Percentiles rank a stretch among this genome's conserved stretches.
Conservation (phyloP, 2,329 filamentous ascomycete genomes). For the Trichoderma harzianum region DNA sequence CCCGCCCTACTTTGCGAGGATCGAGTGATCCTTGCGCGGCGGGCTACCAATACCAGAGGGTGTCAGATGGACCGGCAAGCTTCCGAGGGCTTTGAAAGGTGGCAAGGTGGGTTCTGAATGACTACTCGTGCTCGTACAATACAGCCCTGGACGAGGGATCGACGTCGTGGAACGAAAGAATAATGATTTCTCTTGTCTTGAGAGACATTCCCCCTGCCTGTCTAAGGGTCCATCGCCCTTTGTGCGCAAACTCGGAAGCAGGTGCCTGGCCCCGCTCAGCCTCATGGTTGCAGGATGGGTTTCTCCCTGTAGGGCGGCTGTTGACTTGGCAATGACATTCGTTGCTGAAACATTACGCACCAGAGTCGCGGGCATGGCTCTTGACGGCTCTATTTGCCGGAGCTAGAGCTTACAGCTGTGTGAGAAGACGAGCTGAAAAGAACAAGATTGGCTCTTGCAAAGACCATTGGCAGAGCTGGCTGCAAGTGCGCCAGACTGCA, state of each 20-base stretch:
- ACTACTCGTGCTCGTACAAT: not conserved
- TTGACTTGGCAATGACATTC: conserved; percentile 28
- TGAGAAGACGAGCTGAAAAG: not conserved
- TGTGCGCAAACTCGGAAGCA: not conserved
- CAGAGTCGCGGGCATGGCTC: not conserved
- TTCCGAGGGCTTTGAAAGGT: not conserved
- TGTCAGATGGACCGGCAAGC: not conserved
- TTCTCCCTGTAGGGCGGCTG: conserved; percentile 12
- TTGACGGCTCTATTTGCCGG: not conserved
- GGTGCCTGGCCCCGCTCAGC: not conserved
- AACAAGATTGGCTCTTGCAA: conserved; percentile 5
- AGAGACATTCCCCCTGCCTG: not conserved
- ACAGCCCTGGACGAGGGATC: not conserved
- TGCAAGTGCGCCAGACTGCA: not conserved
- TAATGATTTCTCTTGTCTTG: not conserved
- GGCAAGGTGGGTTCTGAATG: not conserved
- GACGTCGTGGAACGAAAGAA: not conserved
- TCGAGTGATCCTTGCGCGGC: not conserved
- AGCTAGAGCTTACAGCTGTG: not conserved
- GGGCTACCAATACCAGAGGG: not conserved
- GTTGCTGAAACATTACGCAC: conserved; percentile 22
- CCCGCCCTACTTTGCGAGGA: not conserved
- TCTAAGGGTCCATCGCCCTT: not conserved
- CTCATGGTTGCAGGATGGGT: conserved; percentile 4
- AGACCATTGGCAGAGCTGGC: not conserved